phyloP scores from a whole-genome alignment of 1,284 basidiomycete species.

The Ceratobasidium sp. region DNA sequence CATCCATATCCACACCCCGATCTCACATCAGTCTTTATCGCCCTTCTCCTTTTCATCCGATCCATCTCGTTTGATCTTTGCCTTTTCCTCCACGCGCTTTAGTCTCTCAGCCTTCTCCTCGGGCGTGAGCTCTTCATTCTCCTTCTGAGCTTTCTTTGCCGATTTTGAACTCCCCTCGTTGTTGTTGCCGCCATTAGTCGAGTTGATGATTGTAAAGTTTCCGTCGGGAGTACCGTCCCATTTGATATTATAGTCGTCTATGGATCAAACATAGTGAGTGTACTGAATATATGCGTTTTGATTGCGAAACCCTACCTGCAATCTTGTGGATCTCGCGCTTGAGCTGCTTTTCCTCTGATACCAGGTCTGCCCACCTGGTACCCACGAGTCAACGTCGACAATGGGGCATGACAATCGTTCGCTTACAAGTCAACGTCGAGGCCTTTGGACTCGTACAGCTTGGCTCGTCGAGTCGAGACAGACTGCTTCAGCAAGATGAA shows the following conservation, averaged over 20 bases:
- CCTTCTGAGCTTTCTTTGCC: background rate
- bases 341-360: conserved; percentile 59
- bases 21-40: background rate
- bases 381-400: background rate
- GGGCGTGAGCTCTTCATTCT: conserved; percentile 30
- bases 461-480: conserved; percentile 62
- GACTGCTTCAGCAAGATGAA: conserved; percentile 63
- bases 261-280: background rate
- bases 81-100: conserved; percentile 29
- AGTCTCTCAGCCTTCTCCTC: conserved; percentile 26
- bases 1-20: background rate
- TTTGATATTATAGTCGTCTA: conserved; percentile 61
- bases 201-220: conserved; percentile 1
- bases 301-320: conserved; percentile 47
- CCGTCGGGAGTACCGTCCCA: conserved; percentile 48
- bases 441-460: conserved; percentile 64
- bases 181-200: too few species aligned
- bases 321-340: conserved; percentile 63
- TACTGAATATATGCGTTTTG: background rate
- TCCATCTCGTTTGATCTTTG: conserved; percentile 15
- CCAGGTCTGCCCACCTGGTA: conserved; percentile 59
- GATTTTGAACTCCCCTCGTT: too few species aligned
- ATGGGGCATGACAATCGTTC: too few species aligned
- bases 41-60: background rate
- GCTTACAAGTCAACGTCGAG: conserved; percentile 60